These are phyloP conservation scores for Anethum foeniculum DNA, from an alignment of 140 eudicot species.

Conservation along the genomic window DNA sequence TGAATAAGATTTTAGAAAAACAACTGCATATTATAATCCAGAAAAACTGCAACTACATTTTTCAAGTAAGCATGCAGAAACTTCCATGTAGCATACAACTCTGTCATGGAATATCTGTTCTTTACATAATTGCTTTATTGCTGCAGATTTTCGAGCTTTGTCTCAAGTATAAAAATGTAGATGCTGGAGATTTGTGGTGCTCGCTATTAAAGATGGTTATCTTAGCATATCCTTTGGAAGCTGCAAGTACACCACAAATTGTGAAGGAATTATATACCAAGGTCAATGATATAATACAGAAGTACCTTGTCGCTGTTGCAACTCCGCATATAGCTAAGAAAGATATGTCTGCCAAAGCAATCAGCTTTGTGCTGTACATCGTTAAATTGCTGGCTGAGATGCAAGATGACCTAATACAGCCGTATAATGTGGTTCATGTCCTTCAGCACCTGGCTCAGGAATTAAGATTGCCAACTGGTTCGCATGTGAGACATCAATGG, in stretches of 20 bases:
- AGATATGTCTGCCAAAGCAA: constrained; percentile 73
- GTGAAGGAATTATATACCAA: constrained; percentile 68
- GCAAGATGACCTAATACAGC: constrained; percentile 65
- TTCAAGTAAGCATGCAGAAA: constrained; percentile 46
- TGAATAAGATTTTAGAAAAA: constrained; percentile 95
- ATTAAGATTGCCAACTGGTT: constrained; percentile 59
- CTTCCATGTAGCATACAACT: neutral
- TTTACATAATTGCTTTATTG: constrained; percentile 3
- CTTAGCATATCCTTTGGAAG: constrained; percentile 82
- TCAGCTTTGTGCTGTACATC: constrained; percentile 77
- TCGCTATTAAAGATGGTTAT: constrained; percentile 83
- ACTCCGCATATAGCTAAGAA: constrained; percentile 76
- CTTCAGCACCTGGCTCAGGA: constrained; percentile 95
- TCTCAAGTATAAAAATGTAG: constrained; percentile 82
- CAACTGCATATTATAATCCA: constrained; percentile 89
- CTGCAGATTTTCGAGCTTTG: constrained; percentile 93
- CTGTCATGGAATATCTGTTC: neutral
- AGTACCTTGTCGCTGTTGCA: constrained; percentile 76
- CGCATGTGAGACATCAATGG: constrained; percentile 63
- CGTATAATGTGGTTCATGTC: constrained; percentile 60
- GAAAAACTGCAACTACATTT: constrained; percentile 77
- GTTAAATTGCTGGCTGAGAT: constrained; percentile 75
- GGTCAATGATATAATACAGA: constrained; percentile 83
- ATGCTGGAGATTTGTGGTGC: constrained; percentile 83
- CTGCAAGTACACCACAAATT: constrained; percentile 63